Evolutionary conservation across 495 filamentous ascomycete species (phyloP), one percentile per base, ranked within the genome.

Genomic region (Penicillium roqueforti): DNA sequence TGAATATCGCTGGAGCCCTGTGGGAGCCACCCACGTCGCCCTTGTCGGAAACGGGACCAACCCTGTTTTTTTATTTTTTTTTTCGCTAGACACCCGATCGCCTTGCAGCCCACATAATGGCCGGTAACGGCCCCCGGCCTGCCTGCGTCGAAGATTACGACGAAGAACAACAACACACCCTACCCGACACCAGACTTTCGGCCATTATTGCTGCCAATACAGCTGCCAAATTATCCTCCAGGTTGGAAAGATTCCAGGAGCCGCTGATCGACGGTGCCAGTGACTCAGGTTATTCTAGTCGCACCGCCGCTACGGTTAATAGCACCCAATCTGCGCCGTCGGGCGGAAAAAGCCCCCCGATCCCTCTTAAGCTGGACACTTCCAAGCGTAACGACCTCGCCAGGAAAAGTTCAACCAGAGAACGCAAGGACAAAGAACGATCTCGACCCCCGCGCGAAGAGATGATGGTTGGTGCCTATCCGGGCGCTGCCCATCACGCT

Each of bases 231-330:
- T 63, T 79, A 50, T 74, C 76, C 51, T 76, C 78, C 55, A 83
- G 80, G 63, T 63, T 70, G 49, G 73, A 75, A 38, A 71, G 59
- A 68, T 57, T 61, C 47, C 55, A 63, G 48, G 63, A 65, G 53
- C 64, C 62, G 56, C 67, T 69, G 50, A 61, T 69, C 43, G 81
- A 83, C 65, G 69, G 71, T 58, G 73, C 73, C 51, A 84, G 80
- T 68, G 83, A 86, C 68, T 84, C 81, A 38, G 83, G 82, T 50
- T 85, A 84, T 74, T 85, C 82, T 56, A 84, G 77, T 75, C 83
- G 78, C 68, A 85, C 79, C 55, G 71, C 74, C 54, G 79, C 80
- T 59, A 81, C 81, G 25, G 70, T 69, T 56, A 73, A 71, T 64
- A 80, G 76, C 68, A 75, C 77, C 70, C 75, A 80, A 72, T 80